Evolutionary conservation across 2,329 filamentous ascomycete genomes (phyloP).

Genomic region (Phialocephala sp.): DNA sequence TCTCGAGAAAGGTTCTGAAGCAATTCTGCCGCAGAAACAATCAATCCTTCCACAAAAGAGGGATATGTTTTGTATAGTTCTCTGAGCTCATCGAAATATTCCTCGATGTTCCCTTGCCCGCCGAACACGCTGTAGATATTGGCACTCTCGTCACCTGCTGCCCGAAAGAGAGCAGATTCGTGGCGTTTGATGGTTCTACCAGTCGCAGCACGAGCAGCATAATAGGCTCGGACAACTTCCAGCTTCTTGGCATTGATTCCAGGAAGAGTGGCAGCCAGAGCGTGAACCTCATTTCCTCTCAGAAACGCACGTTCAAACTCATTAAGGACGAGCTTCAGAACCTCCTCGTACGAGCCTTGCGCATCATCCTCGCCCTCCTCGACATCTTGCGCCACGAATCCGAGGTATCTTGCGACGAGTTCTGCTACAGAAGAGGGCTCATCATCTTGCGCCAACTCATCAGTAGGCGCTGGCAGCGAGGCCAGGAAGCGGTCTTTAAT

Average conservation of each 20-base stretch:
- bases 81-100: slow-evolving; percentile 97
- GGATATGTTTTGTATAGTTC: slow-evolving; percentile 91
- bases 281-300: slow-evolving; percentile 94
- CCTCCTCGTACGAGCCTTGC: slow-evolving; percentile 88
- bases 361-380: slow-evolving; percentile 91
- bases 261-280: slow-evolving; percentile 81
- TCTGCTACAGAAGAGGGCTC: slow-evolving; percentile 97
- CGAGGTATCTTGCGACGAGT: slow-evolving; percentile 91
- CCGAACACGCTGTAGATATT: slow-evolving; percentile 94
- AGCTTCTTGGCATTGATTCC: slow-evolving; percentile 95
- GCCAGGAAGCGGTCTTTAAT: slow-evolving; percentile 89
- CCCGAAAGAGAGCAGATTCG: slow-evolving; percentile 89
- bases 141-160: slow-evolving; percentile 82
- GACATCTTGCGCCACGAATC: slow-evolving; percentile 85
- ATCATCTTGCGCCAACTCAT: slow-evolving; percentile 97
- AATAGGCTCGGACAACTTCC: slow-evolving; percentile 88
- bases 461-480: slow-evolving; percentile 86
- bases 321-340: slow-evolving; percentile 89
- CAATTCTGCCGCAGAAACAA: slow-evolving; percentile 81
- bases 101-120: slow-evolving; percentile 98
- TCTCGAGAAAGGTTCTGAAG: slow-evolving; percentile 86
- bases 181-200: slow-evolving; percentile 89
- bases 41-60: slow-evolving; percentile 85
- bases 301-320: slow-evolving; percentile 97
- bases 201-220: slow-evolving; percentile 81